Conservation (phyloP, 176 grass and related monocot species). For the Bothriochloa decipiens region DNA sequence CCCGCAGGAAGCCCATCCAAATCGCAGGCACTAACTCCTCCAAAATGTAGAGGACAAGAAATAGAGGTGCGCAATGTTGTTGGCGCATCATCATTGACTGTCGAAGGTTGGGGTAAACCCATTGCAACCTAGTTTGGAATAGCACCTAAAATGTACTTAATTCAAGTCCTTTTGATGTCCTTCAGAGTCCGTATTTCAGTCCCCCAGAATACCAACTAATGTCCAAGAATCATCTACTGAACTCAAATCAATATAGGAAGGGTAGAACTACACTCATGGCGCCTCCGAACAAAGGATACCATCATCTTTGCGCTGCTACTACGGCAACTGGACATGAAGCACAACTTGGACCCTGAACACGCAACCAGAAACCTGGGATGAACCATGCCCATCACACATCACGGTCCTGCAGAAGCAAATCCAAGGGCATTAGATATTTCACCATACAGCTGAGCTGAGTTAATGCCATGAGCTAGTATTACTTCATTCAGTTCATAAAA, state of each 20-base stretch:
- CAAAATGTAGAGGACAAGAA: conserved; percentile 43
- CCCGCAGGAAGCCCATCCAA: conserved; percentile 57
- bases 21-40: conserved; percentile 55
- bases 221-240: conserved; percentile 30
- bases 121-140: conserved; percentile 44
- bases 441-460: conserved; percentile 15
- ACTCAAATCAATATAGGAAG: conserved; percentile 24
- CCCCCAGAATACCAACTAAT: background rate
- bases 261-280: conserved; percentile 14
- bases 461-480: background rate
- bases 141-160: conserved; percentile 22
- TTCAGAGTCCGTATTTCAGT: conserved; percentile 15
- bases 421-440: background rate
- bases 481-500: conserved; percentile 35
- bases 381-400: conserved; percentile 36
- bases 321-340: conserved; percentile 37
- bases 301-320: conserved; percentile 41
- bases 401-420: conserved; percentile 51
- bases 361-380: conserved; percentile 52
- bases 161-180: conserved; percentile 13
- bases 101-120: conserved; percentile 79
- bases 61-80: conserved; percentile 42
- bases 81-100: conserved; percentile 45
- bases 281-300: conserved; percentile 38
- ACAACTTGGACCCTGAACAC: conserved; percentile 49